Base-by-base conservation (phyloP, 2,329 filamentous ascomycete genomes). In the Graphilbum fragrans region DNA sequence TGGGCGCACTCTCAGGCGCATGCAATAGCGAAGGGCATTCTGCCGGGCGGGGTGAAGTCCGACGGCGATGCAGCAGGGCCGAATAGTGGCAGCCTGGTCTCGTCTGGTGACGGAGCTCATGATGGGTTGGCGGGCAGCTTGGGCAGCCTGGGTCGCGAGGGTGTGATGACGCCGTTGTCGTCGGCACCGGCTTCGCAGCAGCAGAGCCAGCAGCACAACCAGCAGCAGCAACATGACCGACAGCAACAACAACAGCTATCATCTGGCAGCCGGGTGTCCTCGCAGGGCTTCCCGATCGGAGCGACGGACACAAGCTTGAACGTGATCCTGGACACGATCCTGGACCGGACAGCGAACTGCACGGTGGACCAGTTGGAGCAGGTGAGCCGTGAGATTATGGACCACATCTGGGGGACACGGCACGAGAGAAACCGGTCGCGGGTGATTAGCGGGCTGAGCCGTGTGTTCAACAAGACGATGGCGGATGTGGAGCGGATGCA, bases 321-420 rank as follows among this genome's bases (percentile, higher is more conserved):
- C 2, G 57, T 64, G 7, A 70, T 93, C 42, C 69, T 86, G 43
- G 57, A 67, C 1, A 67, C 76, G 31, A 64, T 94, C 27, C 78
- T 80, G 0, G 62, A 72, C 22, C 67, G 70, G 35, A 90, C 84
- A 2, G 80, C 76, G 18, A 86, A 85, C 1, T 85, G 84, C 58
- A 84, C 81, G 0, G 84, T 98, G 40, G 92, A 98, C 62, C 90
- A 98, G 59, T 66, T 98, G 18, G 90, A 96, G 66, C 90, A 96
- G 60, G 80, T 95, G 57, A 88, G 88, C 58, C 81, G 87, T 8
- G 78, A 82, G 50, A 66, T 96, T 48, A 96, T 96, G 90, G 83
- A 90, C 46, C 77, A 80, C 48, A 74, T 96, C 35, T 98, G 92
- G 92, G 71, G 70, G 46, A 74, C 73, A 45, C 74, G 87, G 38